These are phyloP conservation scores for Syzygium jambos DNA, from an alignment of 345 rosid genomes.

Conservation along the genomic window DNA sequence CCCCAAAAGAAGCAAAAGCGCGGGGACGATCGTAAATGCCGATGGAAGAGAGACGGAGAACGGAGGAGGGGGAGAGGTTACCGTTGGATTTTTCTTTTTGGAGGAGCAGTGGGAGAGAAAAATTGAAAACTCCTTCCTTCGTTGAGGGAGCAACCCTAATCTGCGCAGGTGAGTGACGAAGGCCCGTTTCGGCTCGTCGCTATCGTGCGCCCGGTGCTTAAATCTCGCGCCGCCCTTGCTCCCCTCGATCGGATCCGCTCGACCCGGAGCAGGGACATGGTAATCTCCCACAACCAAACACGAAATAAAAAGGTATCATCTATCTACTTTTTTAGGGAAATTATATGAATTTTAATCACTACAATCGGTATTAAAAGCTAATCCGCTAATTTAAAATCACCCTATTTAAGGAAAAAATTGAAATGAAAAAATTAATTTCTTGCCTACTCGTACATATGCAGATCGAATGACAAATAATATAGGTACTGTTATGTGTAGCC, in stretches of 20 bases:
- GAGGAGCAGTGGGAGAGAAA: not conserved
- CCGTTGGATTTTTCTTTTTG: not conserved
- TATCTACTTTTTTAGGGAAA: too few species aligned
- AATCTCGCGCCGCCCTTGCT: not conserved
- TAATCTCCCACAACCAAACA: not conserved
- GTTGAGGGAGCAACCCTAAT: slow-evolving; percentile 49
- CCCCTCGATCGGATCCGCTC: not conserved
- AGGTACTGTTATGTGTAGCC: not conserved
- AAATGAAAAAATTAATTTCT: not conserved
- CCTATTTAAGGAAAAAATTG: not conserved
- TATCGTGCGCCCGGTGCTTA: not conserved
- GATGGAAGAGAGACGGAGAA: not conserved
- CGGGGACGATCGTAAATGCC: too few species aligned
- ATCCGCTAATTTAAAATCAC: too few species aligned
- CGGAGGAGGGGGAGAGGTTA: not conserved
- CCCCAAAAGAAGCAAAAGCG: too few species aligned
- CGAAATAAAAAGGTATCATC: not conserved
- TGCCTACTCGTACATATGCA: not conserved
- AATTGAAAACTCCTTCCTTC: not conserved
- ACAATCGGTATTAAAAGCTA: too few species aligned
- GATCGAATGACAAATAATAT: not conserved
- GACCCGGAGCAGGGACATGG: not conserved
- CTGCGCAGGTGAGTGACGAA: slow-evolving; percentile 44
- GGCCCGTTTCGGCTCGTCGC: not conserved
- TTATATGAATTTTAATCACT: too few species aligned